These are phyloP conservation scores for Diversispora eburnea DNA, from an alignment of 192 early-diverging fungal genomes.

Conservation along the genomic window DNA sequence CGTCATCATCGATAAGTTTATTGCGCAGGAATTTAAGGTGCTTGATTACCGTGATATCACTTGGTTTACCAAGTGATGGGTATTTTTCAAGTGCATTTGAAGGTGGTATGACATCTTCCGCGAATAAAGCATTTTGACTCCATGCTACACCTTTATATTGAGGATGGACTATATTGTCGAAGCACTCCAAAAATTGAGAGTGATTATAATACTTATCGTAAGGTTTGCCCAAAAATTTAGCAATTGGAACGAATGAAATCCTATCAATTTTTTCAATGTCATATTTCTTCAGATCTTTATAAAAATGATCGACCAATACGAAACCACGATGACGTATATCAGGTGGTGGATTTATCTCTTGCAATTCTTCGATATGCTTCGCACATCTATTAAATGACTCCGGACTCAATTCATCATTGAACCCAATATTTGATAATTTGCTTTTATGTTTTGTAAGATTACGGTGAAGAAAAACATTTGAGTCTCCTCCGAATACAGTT, in stretches of 20 bases:
- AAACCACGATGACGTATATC: slow-evolving; percentile 7
- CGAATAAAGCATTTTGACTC: not conserved
- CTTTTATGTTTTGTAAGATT: not conserved
- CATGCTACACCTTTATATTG: slow-evolving; percentile 18
- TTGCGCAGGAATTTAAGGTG: not conserved
- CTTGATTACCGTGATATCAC: not conserved
- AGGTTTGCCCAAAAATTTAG: not conserved
- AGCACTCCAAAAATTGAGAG: not conserved
- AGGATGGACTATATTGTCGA: not conserved
- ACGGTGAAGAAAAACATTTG: not conserved
- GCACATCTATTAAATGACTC: not conserved
- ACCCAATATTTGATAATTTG: not conserved
- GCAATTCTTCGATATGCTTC: not conserved
- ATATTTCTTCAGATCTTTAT: not conserved
- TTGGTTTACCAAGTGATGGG: slow-evolving; percentile 13
- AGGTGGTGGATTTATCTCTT: not conserved
- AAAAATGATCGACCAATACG: slow-evolving; percentile 9
- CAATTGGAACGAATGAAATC: slow-evolving; percentile 13
- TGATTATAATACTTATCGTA: slow-evolving; percentile 1
- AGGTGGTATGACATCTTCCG: slow-evolving; percentile 15
- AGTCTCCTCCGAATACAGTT: not conserved
- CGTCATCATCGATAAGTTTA: not conserved
- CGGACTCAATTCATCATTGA: not conserved
- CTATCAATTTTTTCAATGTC: not conserved
- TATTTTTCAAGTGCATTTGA: not conserved